phyloP scores from a whole-genome alignment of 305 asterid species.

The Fraxinus greggii region DNA sequence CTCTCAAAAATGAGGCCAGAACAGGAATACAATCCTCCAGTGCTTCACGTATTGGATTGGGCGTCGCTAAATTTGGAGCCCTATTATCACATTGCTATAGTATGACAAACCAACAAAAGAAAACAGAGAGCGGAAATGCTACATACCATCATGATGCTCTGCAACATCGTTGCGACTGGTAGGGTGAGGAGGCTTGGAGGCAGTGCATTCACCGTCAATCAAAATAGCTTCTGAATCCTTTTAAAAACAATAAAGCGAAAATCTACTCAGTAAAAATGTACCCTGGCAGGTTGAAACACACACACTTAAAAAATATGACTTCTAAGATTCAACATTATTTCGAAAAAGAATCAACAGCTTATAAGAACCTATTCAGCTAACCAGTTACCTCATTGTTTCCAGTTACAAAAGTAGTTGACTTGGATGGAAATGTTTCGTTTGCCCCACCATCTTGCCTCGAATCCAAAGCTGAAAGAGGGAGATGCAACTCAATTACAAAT shows the following conservation, averaged over 20 bases:
- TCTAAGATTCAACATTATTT: not conserved
- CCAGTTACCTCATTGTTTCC: conserved; percentile 49
- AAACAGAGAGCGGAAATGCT: not conserved
- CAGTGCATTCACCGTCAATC: conserved; percentile 43
- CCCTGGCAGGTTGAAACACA: not conserved
- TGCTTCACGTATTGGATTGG: not conserved
- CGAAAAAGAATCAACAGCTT: conserved; percentile 12
- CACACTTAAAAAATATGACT: not conserved
- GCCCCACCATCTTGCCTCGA: conserved; percentile 34
- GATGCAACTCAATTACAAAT: conserved; percentile 17
- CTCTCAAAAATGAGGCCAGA: not conserved
- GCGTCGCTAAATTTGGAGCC: not conserved
- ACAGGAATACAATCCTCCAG: not conserved
- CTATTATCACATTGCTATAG: not conserved
- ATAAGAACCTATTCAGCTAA: not conserved
- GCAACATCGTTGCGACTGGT: conserved; percentile 31
- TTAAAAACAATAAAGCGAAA: conserved; percentile 4
- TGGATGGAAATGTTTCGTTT: conserved; percentile 30
- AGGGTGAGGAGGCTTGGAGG: conserved; percentile 14
- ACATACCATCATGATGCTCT: conserved; percentile 43
- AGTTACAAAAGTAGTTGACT: conserved; percentile 33
- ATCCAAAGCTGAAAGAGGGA: conserved; percentile 44
- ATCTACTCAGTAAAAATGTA: conserved; percentile 13
- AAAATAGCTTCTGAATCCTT: conserved; percentile 44
- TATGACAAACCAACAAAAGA: conserved; percentile 7